Base-by-base conservation (phyloP, 495 filamentous ascomycete genomes). In the Penicillium samsonianum region DNA sequence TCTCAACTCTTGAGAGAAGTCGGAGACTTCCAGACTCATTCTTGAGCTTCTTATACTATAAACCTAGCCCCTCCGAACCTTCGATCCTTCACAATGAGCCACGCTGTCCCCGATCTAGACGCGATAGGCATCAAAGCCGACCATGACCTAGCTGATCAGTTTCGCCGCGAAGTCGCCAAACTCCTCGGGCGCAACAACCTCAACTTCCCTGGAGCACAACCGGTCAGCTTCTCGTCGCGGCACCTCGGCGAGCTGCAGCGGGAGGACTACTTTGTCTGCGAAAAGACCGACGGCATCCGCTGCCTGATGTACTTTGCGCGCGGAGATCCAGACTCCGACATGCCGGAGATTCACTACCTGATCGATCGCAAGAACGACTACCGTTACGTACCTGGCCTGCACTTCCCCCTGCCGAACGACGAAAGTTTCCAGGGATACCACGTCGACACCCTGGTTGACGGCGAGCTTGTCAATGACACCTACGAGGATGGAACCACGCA, bases 321-420 rank as follows among this genome's bases (percentile, higher is more conserved):
- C 43, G 77, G 78, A 11, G 78, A 78, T 31, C 66, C 73, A 23
- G 78, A 80, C 22, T 75, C 71, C 23, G 73, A 81, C 11, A 61
- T 60, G 9, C 75, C 80, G 6, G 80, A 89, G 55, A 82, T 84
- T 49, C 78, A 84, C 59, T 96, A 95, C 79, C 78, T 98, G 57
- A 96, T 98, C 73, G 94, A 98, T 72, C 91, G 94, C 60, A 93
- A 89, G 76, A 98, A 98, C 72, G 91, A 97, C 63, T 98, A 92
- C 78, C 96, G 92, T 79, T 90, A 74, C 55, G 82, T 91, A n/a
- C 82, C 81, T 8, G 76, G 78, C 37, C 76, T 97, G 43, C 91
- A 96, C 71, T 94, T 98, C 68, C 94, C 94, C 0, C 55, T 87
- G 25, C 81, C 84, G 2, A 74, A 78, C 25, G 78, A 86, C 50